Percentiles rank a stretch among this genome's conserved stretches.
phyloP scores from a whole-genome alignment of 495 filamentous ascomycete species.

The Daldinia loculata region DNA sequence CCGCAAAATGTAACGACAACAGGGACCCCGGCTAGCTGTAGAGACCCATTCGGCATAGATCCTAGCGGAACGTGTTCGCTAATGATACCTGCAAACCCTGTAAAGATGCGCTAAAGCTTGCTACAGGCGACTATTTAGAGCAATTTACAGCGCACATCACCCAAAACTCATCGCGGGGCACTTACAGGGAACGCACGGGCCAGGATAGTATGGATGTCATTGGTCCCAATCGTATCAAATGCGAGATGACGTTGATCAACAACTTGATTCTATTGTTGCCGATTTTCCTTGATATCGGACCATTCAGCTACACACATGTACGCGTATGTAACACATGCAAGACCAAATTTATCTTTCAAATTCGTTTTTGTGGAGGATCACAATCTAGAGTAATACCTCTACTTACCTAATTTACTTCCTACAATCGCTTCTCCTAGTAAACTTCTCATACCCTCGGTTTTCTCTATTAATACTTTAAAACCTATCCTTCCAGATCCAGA shows the following conservation, averaged over 20 bases:
- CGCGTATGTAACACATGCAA: neutral
- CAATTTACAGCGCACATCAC: neutral
- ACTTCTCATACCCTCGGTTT: neutral
- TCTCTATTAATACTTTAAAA: neutral
- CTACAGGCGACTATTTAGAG: neutral
- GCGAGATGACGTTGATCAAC: slow-evolving; percentile 37
- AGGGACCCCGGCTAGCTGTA: slow-evolving; percentile 16
- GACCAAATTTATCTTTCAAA: no score
- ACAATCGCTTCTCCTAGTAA: neutral
- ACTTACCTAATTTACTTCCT: neutral
- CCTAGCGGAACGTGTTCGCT: neutral
- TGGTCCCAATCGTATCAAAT: slow-evolving; percentile 18
- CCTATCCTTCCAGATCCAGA: neutral
- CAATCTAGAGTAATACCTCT: neutral
- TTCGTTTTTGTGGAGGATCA: neutral
- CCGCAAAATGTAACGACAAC: slow-evolving; percentile 35
- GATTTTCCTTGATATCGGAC: slow-evolving; percentile 31
- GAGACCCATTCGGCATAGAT: neutral
- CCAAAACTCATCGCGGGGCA: neutral
- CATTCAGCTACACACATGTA: neutral
- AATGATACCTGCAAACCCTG: neutral
- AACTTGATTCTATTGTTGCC: slow-evolving; percentile 17
- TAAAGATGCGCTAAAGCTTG: neutral
- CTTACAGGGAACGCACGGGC: slow-evolving; percentile 28
- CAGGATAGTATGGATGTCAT: no score